phyloP scores from a whole-genome alignment of 805 yeast species.

The Starmerella riodocensis region DNA sequence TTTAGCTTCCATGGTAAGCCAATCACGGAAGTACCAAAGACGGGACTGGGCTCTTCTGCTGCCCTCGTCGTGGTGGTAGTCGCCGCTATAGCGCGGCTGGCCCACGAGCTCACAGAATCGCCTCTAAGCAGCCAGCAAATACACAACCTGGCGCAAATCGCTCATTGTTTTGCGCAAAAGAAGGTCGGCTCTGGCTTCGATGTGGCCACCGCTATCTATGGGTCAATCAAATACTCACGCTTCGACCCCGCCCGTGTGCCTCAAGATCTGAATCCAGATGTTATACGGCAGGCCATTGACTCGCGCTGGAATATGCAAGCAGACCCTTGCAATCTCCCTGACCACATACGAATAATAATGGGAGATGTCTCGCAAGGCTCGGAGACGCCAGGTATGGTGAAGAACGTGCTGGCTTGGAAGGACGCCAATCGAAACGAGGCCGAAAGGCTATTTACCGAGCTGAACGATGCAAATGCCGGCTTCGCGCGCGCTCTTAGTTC shows the following conservation, averaged over 20 bases:
- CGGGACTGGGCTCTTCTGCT: conserved; percentile 94
- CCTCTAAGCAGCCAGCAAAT: conserved; percentile 28
- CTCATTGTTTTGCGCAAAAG: conserved; percentile 89
- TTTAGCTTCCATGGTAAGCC: conserved; percentile 49
- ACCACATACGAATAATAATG: conserved; percentile 58
- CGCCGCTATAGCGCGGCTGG: conserved; percentile 46
- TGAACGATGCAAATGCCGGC: conserved; percentile 46
- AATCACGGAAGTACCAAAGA: conserved; percentile 69
- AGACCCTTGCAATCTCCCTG: conserved; percentile 50
- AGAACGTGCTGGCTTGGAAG: conserved; percentile 62
- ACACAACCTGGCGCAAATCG: conserved; percentile 76
- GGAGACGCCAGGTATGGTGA: conserved; percentile 82
- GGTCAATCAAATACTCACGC: conserved; percentile 70
- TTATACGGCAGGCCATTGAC: conserved; percentile 23
- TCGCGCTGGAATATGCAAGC: conserved; percentile 47
- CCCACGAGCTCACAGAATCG: neutral
- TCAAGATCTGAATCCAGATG: conserved; percentile 20
- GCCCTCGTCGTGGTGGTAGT: conserved; percentile 75
- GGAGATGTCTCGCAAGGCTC: conserved; percentile 92
- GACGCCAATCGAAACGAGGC: conserved; percentile 39
- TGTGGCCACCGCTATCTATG: conserved; percentile 88
- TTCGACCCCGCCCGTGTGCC: conserved; percentile 44
- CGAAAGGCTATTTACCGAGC: conserved; percentile 36
- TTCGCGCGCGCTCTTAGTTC: conserved; percentile 39
- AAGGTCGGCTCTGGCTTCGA: conserved; percentile 96